A percentile compares a stretch with the other conserved stretches of the same genome.
phyloP scores from a whole-genome alignment of 2,329 filamentous ascomycete genomes.

The Hypomyces perniciosus region DNA sequence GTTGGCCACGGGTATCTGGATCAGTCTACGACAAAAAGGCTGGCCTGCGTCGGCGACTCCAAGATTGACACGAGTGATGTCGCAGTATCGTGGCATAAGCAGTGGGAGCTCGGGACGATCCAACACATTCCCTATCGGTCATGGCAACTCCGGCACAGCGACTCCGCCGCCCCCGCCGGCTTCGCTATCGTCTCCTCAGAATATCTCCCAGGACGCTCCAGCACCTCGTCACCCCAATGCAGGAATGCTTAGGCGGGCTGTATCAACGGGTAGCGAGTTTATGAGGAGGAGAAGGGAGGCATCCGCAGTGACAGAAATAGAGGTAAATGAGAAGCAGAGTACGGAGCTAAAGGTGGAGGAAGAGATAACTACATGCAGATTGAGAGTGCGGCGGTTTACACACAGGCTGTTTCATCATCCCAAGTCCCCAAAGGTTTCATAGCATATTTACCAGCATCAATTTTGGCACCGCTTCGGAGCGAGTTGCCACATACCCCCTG shows the following conservation, averaged over 20 bases:
- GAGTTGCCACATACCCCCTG: not conserved
- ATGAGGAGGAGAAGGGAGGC: conserved; percentile 18
- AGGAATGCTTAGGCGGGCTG: conserved; percentile 15
- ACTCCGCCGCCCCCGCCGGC: not conserved
- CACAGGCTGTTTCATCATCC: conserved; percentile 24
- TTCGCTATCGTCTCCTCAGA: not conserved
- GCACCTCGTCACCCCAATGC: not conserved
- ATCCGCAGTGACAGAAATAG: not conserved
- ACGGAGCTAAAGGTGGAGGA: conserved; percentile 13
- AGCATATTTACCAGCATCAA: not conserved
- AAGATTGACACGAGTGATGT: conserved; percentile 21
- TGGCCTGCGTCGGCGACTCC: conserved; percentile 29
- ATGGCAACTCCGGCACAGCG: not conserved
- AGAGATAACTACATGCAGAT: conserved; percentile 19
- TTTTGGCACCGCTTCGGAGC: not conserved
- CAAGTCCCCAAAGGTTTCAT: conserved; percentile 6
- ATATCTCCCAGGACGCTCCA: not conserved
- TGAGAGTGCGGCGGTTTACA: conserved; percentile 23
- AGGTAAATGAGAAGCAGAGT: conserved; percentile 1
- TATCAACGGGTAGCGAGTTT: conserved; percentile 22
- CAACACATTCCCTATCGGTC: conserved; percentile 14
- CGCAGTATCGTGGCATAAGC: conserved; percentile 20
- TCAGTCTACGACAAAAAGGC: conserved; percentile 30
- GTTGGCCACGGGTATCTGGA: conserved; percentile 34
- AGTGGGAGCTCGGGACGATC: conserved; percentile 6